phyloP scores from a whole-genome alignment of 2,329 filamentous ascomycete genomes.

The Alternaria incomplexa region DNA sequence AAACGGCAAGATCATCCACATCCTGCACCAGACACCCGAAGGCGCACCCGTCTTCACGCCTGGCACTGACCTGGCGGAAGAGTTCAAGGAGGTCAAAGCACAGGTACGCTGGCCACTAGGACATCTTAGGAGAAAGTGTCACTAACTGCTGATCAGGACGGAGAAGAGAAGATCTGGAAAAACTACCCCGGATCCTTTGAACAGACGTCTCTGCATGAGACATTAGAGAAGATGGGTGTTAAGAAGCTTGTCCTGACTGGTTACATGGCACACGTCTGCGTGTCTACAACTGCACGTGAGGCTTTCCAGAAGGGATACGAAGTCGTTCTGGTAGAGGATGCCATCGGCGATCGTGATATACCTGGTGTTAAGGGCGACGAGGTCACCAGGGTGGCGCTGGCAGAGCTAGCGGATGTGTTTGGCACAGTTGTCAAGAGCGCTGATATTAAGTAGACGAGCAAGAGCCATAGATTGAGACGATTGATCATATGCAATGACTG shows the following conservation, averaged over 20 bases:
- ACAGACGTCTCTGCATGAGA: conserved; percentile 63
- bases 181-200: conserved; percentile 65
- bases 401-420: conserved; percentile 68
- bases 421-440: conserved; percentile 63
- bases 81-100: conserved; percentile 66
- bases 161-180: conserved; percentile 66
- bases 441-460: conserved; percentile 50
- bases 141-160: conserved; percentile 28
- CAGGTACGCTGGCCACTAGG: conserved; percentile 17
- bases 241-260: conserved; percentile 68
- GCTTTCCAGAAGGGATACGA: conserved; percentile 68
- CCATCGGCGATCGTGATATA: conserved; percentile 70
- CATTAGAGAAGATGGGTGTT: conserved; percentile 56
- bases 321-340: conserved; percentile 66
- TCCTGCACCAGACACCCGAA: conserved; percentile 64
- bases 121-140: neutral
- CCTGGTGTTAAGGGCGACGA: conserved; percentile 65
- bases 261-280: conserved; percentile 71
- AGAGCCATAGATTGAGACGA: neutral
- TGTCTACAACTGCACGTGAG: conserved; percentile 67
- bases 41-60: conserved; percentile 72
- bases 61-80: conserved; percentile 63
- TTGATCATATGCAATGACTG: neutral
- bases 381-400: conserved; percentile 56
- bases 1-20: conserved; percentile 64